Conservation (phyloP, 2,329 filamentous ascomycete genomes). For the Apiospora rasikravindrae region DNA sequence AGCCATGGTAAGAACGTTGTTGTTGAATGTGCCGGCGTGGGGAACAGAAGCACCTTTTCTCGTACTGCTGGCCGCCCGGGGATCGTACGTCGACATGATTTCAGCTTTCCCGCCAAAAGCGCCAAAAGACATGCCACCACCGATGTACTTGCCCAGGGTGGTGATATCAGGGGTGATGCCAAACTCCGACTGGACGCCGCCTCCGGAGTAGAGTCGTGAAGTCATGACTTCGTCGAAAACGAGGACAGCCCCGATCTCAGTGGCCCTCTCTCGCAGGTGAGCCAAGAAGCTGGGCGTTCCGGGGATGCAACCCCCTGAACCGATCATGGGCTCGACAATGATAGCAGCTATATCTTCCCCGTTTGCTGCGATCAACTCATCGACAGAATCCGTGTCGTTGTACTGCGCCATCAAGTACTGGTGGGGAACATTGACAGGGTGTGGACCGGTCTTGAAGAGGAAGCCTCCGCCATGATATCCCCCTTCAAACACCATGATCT, state of each 20-base stretch:
- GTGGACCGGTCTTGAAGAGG: conserved; percentile 46
- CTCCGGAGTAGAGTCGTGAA: conserved; percentile 55
- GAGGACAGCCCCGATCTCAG: conserved; percentile 58
- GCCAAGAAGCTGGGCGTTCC: conserved; percentile 57
- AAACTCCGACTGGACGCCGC: conserved; percentile 52
- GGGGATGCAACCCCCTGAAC: conserved; percentile 62
- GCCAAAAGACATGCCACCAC: conserved; percentile 70
- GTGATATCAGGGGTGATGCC: conserved; percentile 63
- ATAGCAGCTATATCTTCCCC: conserved; percentile 62
- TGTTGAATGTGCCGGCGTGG: conserved; percentile 67
- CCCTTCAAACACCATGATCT: conserved; percentile 55
- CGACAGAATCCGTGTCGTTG: conserved; percentile 60
- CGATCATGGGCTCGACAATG: conserved; percentile 70
- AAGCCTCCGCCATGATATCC: conserved; percentile 63
- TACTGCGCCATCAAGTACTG: conserved; percentile 56
- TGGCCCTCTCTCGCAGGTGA: conserved; percentile 54
- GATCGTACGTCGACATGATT: conserved; percentile 63
- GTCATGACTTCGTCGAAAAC: conserved; percentile 78
- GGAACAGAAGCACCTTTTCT: conserved; percentile 21
- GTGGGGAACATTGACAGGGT: conserved; percentile 12
- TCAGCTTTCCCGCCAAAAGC: conserved; percentile 66
- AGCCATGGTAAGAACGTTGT: conserved; percentile 60
- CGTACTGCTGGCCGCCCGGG: conserved; percentile 30
- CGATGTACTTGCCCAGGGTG: conserved; percentile 70
- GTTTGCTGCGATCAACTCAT: conserved; percentile 45